phyloP scores from a whole-genome alignment of 495 filamentous ascomycete species.

The Aspergillus panamensis region DNA sequence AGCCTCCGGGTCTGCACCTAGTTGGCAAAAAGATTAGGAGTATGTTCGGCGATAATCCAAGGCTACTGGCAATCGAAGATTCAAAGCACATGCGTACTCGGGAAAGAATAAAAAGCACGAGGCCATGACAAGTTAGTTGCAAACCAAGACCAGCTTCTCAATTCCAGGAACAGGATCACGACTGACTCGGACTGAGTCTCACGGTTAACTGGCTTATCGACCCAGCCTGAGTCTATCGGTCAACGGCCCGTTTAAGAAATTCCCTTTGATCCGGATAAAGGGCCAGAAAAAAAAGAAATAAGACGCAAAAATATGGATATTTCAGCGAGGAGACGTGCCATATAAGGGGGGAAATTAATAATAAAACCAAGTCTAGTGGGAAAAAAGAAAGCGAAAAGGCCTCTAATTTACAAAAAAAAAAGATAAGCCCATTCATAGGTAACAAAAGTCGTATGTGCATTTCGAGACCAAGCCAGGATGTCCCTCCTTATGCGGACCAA shows the following conservation, averaged over 20 bases:
- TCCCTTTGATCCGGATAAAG: conserved; percentile 5
- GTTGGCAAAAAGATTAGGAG: too few species aligned
- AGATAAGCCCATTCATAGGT: conserved; percentile 15
- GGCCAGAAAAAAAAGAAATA: background rate
- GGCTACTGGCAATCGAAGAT: too few species aligned
- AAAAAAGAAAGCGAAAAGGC: background rate
- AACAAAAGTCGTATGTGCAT: conserved; percentile 6
- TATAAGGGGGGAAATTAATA: background rate
- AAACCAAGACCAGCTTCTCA: background rate
- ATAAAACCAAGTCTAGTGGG: background rate
- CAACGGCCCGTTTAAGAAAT: conserved; percentile 4
- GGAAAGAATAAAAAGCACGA: too few species aligned
- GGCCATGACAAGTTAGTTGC: too few species aligned
- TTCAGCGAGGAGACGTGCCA: too few species aligned
- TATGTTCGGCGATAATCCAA: too few species aligned
- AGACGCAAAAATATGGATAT: background rate
- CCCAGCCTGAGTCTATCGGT: conserved; percentile 4
- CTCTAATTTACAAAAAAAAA: background rate
- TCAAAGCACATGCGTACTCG: too few species aligned
- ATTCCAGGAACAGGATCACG: background rate
- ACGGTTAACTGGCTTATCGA: background rate
- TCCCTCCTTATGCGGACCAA: conserved; percentile 14
- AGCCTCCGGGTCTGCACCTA: background rate
- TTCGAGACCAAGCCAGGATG: conserved; percentile 15
- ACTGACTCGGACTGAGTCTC: background rate